A percentile compares a stretch with the other conserved stretches of the same genome.
phyloP scores from a whole-genome alignment of 2,329 filamentous ascomycete genomes.

The Lasiodiplodia theobromae region DNA sequence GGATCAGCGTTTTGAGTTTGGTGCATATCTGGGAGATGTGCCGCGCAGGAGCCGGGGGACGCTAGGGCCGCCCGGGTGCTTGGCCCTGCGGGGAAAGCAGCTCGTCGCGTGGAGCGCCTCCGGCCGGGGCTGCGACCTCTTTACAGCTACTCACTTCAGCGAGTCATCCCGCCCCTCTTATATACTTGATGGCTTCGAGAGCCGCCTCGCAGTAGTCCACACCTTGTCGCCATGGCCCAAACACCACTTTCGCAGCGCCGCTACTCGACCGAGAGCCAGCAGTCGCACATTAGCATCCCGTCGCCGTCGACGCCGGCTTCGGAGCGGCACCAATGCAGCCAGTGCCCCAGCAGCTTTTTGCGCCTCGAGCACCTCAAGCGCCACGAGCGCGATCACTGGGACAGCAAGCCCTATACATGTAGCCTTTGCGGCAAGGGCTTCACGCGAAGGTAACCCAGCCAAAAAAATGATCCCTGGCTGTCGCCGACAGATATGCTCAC shows the following conservation, averaged over 20 bases:
- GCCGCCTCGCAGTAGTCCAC: slow-evolving; percentile 2
- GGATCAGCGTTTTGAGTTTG: slow-evolving; percentile 2
- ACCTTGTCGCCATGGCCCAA: slow-evolving; percentile 10
- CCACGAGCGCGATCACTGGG: slow-evolving; percentile 50
- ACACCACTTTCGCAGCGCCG: slow-evolving; percentile 4
- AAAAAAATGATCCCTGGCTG: background rate
- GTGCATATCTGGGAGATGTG: background rate
- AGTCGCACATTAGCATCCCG: slow-evolving; percentile 21
- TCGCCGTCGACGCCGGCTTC: slow-evolving; percentile 17
- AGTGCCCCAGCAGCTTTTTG: slow-evolving; percentile 47
- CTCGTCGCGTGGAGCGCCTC: slow-evolving; percentile 11
- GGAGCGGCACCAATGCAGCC: slow-evolving; percentile 27
- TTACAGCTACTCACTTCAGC: slow-evolving; percentile 10
- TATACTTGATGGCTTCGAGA: slow-evolving; percentile 9
- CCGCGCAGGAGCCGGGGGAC: background rate
- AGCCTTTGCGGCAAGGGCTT: slow-evolving; percentile 51
- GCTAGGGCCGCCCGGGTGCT: background rate
- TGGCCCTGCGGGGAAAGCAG: slow-evolving; percentile 17
- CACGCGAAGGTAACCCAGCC: slow-evolving; percentile 46
- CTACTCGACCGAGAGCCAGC: slow-evolving; percentile 23
- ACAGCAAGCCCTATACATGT: slow-evolving; percentile 51
- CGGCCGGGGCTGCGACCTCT: background rate
- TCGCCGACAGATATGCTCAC: slow-evolving; percentile 3
- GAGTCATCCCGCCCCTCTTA: slow-evolving; percentile 18
- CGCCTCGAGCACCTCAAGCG: slow-evolving; percentile 52